Base-by-base conservation (phyloP, 2,329 filamentous ascomycete genomes). In the Fusarium nodosum region DNA sequence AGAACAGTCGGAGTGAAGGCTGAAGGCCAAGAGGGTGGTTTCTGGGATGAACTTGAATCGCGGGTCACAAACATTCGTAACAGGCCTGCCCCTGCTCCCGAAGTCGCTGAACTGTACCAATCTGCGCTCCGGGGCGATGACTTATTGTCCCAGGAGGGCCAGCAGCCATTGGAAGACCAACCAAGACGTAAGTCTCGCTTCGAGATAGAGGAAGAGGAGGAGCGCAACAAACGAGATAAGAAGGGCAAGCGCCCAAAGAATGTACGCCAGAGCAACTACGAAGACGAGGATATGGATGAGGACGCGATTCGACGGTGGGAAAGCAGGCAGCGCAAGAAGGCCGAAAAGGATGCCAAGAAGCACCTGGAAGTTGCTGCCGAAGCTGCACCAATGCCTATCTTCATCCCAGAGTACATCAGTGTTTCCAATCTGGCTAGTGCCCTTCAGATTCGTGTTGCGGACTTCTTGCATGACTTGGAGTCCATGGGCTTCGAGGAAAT, bases 401-500 rank as follows among this genome's bases (percentile, higher is more conserved):
- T 91, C 55, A 83, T 99, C 24, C 97, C 97, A 0, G 93, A 97
- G 76, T 97, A 93, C 73, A 97, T 99, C 79, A 96, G 89, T 74
- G 90, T 97, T n/a, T 86, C 88, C 12, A 93, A 94, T 69, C 82
- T 99, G 41, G 93, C 94, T 6, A 85, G 89, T 64, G 88, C 92
- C 6, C 83, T 98, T 24, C 90, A 90, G 65, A 85, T 97, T 31
- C 88, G 89, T 41, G 84, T 89, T 1, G 86, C 91, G 16, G 81
- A 89, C 5, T 97, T 99, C 73, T 82, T 97, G 15, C 73, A 77
- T 18, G 93, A 94, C 75, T 85, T 99, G 79, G 87, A 90, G 76
- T 88, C 96, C 54, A 89, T 98, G 75, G 97, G 96, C 1, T 99
- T 97, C 70, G 93, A 97, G 73, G 91, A 94, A 52, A 88, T 95